Conservation (phyloP, 2,329 filamentous ascomycete genomes). For the Cryphonectria radicalis region DNA sequence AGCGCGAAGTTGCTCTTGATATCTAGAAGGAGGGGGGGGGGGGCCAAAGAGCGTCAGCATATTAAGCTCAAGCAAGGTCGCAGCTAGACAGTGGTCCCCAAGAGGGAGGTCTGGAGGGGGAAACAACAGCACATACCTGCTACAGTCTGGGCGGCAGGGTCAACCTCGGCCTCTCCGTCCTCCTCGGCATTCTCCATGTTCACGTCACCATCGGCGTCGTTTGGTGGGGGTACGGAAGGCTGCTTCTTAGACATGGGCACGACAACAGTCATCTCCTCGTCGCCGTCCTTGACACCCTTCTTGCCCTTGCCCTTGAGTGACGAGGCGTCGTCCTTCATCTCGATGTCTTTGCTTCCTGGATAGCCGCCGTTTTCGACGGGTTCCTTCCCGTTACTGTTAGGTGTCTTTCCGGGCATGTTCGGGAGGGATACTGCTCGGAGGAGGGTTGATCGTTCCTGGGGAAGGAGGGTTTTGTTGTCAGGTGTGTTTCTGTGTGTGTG, state of each 20-base stretch:
- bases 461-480: slow-evolving; percentile 19
- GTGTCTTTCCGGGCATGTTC: slow-evolving; percentile 73
- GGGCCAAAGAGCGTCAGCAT: slow-evolving; percentile 12
- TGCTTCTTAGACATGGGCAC: slow-evolving; percentile 74
- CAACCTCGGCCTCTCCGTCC: slow-evolving; percentile 59
- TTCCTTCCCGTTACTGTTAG: slow-evolving; percentile 73
- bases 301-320: slow-evolving; percentile 68
- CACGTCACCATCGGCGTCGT: slow-evolving; percentile 71
- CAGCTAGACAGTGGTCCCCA: neutral
- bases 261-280: slow-evolving; percentile 82
- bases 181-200: slow-evolving; percentile 68
- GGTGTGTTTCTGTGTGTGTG: slow-evolving; percentile 16
- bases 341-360: slow-evolving; percentile 69
- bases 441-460: slow-evolving; percentile 7
- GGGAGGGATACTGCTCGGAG: slow-evolving; percentile 23
- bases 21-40: slow-evolving; percentile 57
- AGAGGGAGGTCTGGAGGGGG: slow-evolving; percentile 13
- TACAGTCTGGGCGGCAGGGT: slow-evolving; percentile 63
- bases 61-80: neutral
- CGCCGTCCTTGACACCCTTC: slow-evolving; percentile 67
- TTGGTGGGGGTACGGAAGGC: slow-evolving; percentile 57
- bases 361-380: slow-evolving; percentile 68
- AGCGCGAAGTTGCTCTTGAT: slow-evolving; percentile 94
- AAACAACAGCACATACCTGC: slow-evolving; percentile 52
- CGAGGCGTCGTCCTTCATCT: slow-evolving; percentile 62